A percentile compares a stretch with the other conserved stretches of the same genome.
Evolutionary conservation across 116 monocot species (phyloP).

Genomic region (Dioscorea cayenensis): DNA sequence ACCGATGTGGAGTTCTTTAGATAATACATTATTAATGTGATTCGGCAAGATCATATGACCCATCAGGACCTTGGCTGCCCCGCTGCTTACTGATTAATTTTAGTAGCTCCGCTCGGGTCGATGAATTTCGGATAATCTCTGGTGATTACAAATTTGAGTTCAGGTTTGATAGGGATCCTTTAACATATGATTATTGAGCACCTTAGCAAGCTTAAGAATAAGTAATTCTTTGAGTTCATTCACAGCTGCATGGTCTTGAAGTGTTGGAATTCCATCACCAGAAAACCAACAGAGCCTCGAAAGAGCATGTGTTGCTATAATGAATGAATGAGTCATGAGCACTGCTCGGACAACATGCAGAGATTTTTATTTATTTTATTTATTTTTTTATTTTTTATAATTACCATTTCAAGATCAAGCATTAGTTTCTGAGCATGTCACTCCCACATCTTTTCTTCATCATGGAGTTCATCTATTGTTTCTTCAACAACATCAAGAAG

Average conservation of each 20-base stretch:
- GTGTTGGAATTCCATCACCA: constrained; percentile 48
- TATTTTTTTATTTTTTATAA: constrained; percentile 10
- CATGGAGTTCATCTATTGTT: constrained; percentile 85
- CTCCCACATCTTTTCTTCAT: constrained; percentile 97
- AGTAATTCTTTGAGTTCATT: constrained; percentile 74
- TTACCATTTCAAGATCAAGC: constrained; percentile 65
- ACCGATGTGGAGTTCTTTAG: constrained; percentile 83
- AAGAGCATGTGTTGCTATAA: constrained; percentile 49
- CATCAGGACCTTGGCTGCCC: constrained; percentile 75
- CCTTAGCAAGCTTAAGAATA: constrained; percentile 89
- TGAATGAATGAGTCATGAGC: no score
- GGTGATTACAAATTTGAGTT: constrained; percentile 97
- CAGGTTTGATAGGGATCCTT: constrained; percentile 78
- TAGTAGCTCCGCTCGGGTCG: constrained; percentile 83
- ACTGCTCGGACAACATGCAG: constrained; percentile 66
- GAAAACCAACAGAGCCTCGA: constrained; percentile 68
- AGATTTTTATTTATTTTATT: constrained; percentile 21
- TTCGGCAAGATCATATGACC: constrained; percentile 76
- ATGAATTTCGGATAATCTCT: constrained; percentile 99
- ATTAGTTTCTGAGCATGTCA: constrained; percentile 79
- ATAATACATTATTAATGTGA: constrained; percentile 65
- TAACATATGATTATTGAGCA: constrained; percentile 61
- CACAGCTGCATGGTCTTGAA: constrained; percentile 65
- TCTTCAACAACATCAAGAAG: constrained; percentile 92
- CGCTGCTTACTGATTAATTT: constrained; percentile 96